Conservation (phyloP, 495 filamentous ascomycete genomes). For the Trichoderma parareesei region DNA sequence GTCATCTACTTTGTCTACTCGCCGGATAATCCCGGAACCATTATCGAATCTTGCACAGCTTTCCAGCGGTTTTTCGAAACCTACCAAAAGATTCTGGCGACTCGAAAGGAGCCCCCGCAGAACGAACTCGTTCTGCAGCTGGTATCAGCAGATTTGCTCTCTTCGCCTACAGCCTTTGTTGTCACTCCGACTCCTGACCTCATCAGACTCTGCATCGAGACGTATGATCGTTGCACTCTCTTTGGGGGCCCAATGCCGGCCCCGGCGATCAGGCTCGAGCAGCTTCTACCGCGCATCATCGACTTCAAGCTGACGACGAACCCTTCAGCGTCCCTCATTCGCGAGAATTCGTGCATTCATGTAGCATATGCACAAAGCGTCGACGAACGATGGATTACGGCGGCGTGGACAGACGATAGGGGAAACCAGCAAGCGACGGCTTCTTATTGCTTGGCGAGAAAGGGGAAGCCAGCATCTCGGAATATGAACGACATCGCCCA, state of each 20-base stretch:
- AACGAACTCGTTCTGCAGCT: conserved; percentile 80
- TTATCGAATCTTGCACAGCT: conserved; percentile 69
- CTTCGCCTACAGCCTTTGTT: conserved; percentile 55
- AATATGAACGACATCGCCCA: conserved; percentile 54
- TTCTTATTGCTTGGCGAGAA: conserved; percentile 68
- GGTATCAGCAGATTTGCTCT: conserved; percentile 63
- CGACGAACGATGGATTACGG: conserved; percentile 80
- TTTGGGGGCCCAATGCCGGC: conserved; percentile 46
- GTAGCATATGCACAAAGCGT: conserved; percentile 75
- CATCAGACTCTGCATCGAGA: conserved; percentile 64
- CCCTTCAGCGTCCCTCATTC: conserved; percentile 64
- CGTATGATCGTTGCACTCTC: conserved; percentile 76
- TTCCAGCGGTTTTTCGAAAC: conserved; percentile 69
- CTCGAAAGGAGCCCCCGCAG: conserved; percentile 37
- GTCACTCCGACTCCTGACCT: conserved; percentile 62
- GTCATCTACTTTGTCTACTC: conserved; percentile 86
- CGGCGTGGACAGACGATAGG: conserved; percentile 83
- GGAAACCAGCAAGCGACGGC: conserved; percentile 69
- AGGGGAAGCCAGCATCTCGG: conserved; percentile 47
- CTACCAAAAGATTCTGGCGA: conserved; percentile 49
- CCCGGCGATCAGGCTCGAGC: conserved; percentile 69
- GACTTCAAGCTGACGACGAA: conserved; percentile 67
- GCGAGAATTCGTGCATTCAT: conserved; percentile 78
- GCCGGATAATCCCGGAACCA: conserved; percentile 51
- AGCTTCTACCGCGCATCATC: conserved; percentile 59